Base-by-base conservation (phyloP, 2,329 filamentous ascomycete genomes). In the Neurospora sp. region DNA sequence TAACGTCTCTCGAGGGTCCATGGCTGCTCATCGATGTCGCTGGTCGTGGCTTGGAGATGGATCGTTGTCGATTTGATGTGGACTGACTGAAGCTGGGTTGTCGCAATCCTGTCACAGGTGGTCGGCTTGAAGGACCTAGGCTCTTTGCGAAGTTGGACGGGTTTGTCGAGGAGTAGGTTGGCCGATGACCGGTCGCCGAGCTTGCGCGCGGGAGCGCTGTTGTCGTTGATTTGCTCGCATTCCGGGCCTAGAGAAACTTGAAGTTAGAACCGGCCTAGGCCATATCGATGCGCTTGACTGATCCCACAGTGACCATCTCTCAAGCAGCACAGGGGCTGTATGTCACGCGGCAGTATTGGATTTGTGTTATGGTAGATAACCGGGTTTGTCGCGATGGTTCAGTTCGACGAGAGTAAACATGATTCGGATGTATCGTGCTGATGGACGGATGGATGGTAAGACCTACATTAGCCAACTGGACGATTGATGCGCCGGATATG, bases 71-170 rank as follows among this genome's bases (percentile, higher is more conserved):
- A 75, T 83, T 84, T 69, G 38, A 38, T 38, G 83, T 80, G 62
- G 84, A 79, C 72, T 85, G 84, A 73, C 76, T 80, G 66, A 79
- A 82, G 33, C 81, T 83, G 72, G 86, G 83, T 3, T 86, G 83
- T 69, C 87, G 85, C 78, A 82, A 79, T 71, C 80, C 75, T 5
- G 79, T 73, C 19, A 81, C 78, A 6, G 81, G 79, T 15, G 85
- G 82, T 73, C 87, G 84, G 19, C 78, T 74, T 15, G 82, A 83
- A 13, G 84, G 82, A 1, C 89, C 87, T 38, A 88, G 78, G 75
- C 86, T 90, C 72, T 83, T 86, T 15, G 86, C 83, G 72, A 89
- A 88, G 72, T 81, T 83, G 72, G 80, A 83, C 68, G 81, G 80
- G 67, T 81, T 80, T 67, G 78, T 80, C 75, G 80, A 79, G 76